Percentiles rank a stretch among this genome's conserved stretches.
These are phyloP conservation scores for Dactylorhiza incarnata DNA, from an alignment of 106 monocot genomes.

Conservation along the genomic window DNA sequence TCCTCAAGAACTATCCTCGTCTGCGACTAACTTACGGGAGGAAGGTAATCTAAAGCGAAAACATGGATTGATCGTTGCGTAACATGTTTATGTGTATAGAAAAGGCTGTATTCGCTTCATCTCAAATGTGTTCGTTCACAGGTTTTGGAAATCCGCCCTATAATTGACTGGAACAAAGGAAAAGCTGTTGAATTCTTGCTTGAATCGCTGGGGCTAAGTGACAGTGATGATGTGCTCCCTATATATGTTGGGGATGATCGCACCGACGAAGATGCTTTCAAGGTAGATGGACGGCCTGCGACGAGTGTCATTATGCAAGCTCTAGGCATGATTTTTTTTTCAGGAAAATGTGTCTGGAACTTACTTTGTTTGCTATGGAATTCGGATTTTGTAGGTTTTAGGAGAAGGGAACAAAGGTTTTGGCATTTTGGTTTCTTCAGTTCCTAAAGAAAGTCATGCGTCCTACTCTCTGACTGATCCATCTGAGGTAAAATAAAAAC, in stretches of 20 bases:
- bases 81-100: background rate
- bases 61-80: background rate
- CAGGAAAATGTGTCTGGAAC: too few species aligned
- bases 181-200: slow-evolving; percentile 88
- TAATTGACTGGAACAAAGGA: slow-evolving; percentile 81
- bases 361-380: too few species aligned
- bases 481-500: slow-evolving; percentile 41
- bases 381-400: slow-evolving; percentile 25
- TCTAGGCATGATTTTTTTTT: too few species aligned
- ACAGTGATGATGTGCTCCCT: slow-evolving; percentile 49
- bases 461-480: slow-evolving; percentile 66
- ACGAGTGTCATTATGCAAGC: too few species aligned
- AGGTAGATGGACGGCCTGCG: slow-evolving; percentile 20
- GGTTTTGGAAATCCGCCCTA: slow-evolving; percentile 92
- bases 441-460: slow-evolving; percentile 61
- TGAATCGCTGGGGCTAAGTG: slow-evolving; percentile 54
- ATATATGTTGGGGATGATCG: slow-evolving; percentile 80
- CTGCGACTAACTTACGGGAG: slow-evolving; percentile 67
- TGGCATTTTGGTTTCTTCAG: slow-evolving; percentile 74
- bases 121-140: background rate
- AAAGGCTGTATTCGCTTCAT: background rate
- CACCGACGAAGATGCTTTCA: slow-evolving; percentile 89
- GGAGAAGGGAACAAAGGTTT: slow-evolving; percentile 42
- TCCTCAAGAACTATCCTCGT: slow-evolving; percentile 58
- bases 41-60: slow-evolving; percentile 33